phyloP scores from a whole-genome alignment of 176 grass and related monocot genomes.

The Pharus latifolius region DNA sequence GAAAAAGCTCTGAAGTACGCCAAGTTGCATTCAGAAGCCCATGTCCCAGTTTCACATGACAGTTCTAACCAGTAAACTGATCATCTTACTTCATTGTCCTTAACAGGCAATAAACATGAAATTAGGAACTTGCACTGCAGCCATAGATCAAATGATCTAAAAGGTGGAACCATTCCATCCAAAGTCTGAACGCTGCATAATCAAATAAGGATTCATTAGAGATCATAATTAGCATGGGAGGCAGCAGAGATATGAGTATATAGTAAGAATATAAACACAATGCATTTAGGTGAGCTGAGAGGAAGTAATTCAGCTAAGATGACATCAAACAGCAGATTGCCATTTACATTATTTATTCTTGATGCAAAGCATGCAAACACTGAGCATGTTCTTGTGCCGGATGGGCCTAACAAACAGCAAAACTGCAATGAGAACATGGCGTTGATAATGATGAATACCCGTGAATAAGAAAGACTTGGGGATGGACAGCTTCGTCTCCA shows the following conservation, averaged over 20 bases:
- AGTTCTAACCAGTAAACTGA: not conserved
- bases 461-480: not conserved
- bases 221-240: not conserved
- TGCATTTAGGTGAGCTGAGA: not conserved
- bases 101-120: not conserved
- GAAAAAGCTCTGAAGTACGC: not conserved
- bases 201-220: not conserved
- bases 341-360: constrained; percentile 75
- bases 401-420: constrained; percentile 72
- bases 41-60: not conserved
- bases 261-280: not conserved
- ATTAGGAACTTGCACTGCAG: not conserved
- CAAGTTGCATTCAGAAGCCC: not conserved
- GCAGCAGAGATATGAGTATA: not conserved
- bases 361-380: constrained; percentile 98
- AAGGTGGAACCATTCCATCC: constrained; percentile 62
- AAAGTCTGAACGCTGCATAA: constrained; percentile 38
- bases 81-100: not conserved
- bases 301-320: not conserved
- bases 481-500: no score
- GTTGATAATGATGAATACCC: not conserved
- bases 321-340: not conserved
- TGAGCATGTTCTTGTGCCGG: constrained; percentile 87
- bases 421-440: constrained; percentile 32
- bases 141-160: not conserved